These are phyloP conservation scores for Grigorovia jiainica DNA, from an alignment of 805 yeast species.

Conservation along the genomic window DNA sequence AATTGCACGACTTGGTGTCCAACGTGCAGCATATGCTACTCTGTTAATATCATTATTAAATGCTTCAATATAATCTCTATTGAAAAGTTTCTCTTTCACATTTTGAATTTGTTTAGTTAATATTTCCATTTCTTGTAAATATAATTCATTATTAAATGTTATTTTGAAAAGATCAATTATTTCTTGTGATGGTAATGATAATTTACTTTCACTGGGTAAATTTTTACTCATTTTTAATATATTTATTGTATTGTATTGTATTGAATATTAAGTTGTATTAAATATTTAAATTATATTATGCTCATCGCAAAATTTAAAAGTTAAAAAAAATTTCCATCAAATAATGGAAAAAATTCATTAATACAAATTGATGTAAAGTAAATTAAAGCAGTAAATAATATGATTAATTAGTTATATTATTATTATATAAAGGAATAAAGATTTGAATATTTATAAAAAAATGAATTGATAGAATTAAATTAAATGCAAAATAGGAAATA, in stretches of 20 bases:
- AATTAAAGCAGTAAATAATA: neutral
- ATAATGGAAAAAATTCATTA: neutral
- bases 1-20: slow-evolving; percentile 79
- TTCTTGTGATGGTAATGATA: slow-evolving; percentile 24
- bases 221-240: slow-evolving; percentile 1
- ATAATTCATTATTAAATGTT: slow-evolving; percentile 20
- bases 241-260: neutral
- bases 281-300: neutral
- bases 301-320: neutral
- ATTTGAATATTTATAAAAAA: neutral
- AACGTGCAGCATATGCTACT: slow-evolving; percentile 69
- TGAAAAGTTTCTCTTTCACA: slow-evolving; percentile 61
- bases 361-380: neutral
- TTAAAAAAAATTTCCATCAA: neutral
- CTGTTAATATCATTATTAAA: slow-evolving; percentile 55
- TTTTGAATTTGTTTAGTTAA: slow-evolving; percentile 39
- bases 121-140: slow-evolving; percentile 8
- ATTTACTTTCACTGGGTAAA: slow-evolving; percentile 17
- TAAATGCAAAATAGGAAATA: neutral
- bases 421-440: neutral
- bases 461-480: neutral
- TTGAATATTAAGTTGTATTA: neutral
- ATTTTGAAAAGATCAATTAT: slow-evolving; percentile 23
- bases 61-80: slow-evolving; percentile 63
- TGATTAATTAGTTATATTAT: neutral